Percentiles rank a stretch among this genome's conserved stretches.
phyloP scores from a whole-genome alignment of 2,329 filamentous ascomycete species.

The Scleromitrula shiraiana region DNA sequence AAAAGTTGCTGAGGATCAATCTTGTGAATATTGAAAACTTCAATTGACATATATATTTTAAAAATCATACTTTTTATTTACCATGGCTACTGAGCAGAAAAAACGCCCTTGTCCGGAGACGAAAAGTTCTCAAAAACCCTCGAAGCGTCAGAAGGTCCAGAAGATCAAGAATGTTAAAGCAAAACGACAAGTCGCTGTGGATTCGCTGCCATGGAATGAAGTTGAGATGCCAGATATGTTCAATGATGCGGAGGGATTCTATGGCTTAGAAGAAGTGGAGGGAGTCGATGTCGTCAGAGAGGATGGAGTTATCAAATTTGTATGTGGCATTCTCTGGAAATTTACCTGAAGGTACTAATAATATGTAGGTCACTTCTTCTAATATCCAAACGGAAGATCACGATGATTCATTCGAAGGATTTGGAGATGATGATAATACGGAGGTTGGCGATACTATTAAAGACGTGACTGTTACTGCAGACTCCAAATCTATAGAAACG shows the following conservation, averaged over 20 bases:
- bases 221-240: slow-evolving; percentile 66
- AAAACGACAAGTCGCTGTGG: slow-evolving; percentile 37
- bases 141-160: slow-evolving; percentile 30
- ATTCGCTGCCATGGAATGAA: slow-evolving; percentile 48
- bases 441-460: slow-evolving; percentile 26
- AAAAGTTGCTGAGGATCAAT: slow-evolving; percentile 2
- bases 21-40: too few relatives aligned
- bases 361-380: slow-evolving; percentile 22
- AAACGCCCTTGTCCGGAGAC: slow-evolving; percentile 23
- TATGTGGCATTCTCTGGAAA: slow-evolving; percentile 28
- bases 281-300: slow-evolving; percentile 77
- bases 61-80: neutral
- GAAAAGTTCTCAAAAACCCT: slow-evolving; percentile 20
- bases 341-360: slow-evolving; percentile 6
- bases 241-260: slow-evolving; percentile 90
- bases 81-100: slow-evolving; percentile 25
- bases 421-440: slow-evolving; percentile 29
- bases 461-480: neutral
- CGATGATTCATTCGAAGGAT: slow-evolving; percentile 52
- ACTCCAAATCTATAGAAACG: slow-evolving; percentile 17
- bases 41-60: neutral
- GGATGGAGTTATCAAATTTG: slow-evolving; percentile 50
- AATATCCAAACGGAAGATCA: slow-evolving; percentile 31
- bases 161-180: slow-evolving; percentile 10
- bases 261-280: slow-evolving; percentile 83